Evolutionary conservation across 306 rosid genomes (phyloP), one percentile per base, ranked within the genome.

Genomic region (Lathyrus aphaca): DNA sequence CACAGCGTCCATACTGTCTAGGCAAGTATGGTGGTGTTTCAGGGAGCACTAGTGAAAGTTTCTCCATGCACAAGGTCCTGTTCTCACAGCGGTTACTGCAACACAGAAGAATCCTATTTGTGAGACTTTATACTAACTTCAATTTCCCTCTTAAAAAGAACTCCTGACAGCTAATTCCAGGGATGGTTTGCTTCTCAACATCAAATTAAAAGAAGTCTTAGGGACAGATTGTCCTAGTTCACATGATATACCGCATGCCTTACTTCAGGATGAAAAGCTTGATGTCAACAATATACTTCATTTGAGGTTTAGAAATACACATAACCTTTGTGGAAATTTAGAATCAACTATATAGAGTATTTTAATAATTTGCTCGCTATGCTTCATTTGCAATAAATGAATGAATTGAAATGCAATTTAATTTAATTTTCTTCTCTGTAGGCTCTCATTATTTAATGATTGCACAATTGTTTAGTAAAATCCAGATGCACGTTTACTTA

Each of bases 31-130:
- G 96, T 35, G 97, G 97, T 25, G 81, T 77, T 69, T 89, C 89
- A 25, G 97, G 99, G 62, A 95, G 96, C 64, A 95, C 99, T 39
- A 94, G 83, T 42, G 97, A 87, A 81, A 91, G 97, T 69, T 91
- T 91, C 81, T 94, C 97, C 78, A 79, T 25, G 73, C 99, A 94
- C 75, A 88, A 76, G 51, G 87, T 84, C 82, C 71, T 94, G 81
- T 91, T 91, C 84, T 69, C 35, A 39, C 99, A 94, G 69, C n/a
- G 83, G 79, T 94, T 86, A 63, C 97, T 94, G 86, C 86, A 87
- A 39, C 43, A 73, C 37, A 74, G 64, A 86, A 71, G 27, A 27
- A 48, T 48, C 30, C 43, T 21, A 61, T 19, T 56, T 46, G 5
- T 60, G 55, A 84, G 65, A 59, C 66, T 58, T 63, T 19, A 40